Base-by-base conservation (phyloP, 192 early-diverging fungal genomes). In the Helicostylum pulchrum region DNA sequence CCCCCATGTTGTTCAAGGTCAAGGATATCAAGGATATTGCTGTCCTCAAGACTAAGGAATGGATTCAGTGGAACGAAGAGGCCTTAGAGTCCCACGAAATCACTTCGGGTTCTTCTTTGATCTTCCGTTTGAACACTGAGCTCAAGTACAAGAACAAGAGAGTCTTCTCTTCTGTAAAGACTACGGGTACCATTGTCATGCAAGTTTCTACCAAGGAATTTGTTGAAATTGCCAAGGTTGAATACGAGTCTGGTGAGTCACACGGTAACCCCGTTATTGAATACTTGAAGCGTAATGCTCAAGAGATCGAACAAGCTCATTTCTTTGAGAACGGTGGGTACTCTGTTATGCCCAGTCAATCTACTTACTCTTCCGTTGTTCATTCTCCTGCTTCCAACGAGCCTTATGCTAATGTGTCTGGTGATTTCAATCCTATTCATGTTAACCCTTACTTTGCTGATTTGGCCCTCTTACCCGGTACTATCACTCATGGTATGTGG, bases 401-500 rank as follows among this genome's bases (percentile, higher is more conserved):
- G 52, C 83, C 88, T 64, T 97, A 97, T 81, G 90, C 94, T 46
- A 78, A 83, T 65, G 86, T 88, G 23, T 94, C 93, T 12, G 90
- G 88, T 60, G 95, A 97, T 72, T 87, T 89, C 81, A 97, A 97
- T 75, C 95, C 95, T 49, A 97, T 97, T 75, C 95, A 97, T 82
- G 91, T 92, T 65, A 94, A 94, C 84, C 85, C 89, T 53, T 95
- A 92, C 87, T 95, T 97, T 85, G 89, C 94, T 70, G 90, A 92
- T 66, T 77, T 93, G 23, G 93, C 94, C 30, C 81, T 86, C 53
- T 86, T 97, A 49, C 93, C 95, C 26, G 93, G 91, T 55, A 94
- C 94, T 32, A 97, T 97, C 65, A 94, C 94, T 32, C 95, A 97
- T 78, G 95, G 95, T 55, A 97, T 97, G 95, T 97, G 94, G 94